These are phyloP conservation scores for Neohortaea acidophila DNA, from an alignment of 495 filamentous ascomycete genomes.

Conservation along the genomic window DNA sequence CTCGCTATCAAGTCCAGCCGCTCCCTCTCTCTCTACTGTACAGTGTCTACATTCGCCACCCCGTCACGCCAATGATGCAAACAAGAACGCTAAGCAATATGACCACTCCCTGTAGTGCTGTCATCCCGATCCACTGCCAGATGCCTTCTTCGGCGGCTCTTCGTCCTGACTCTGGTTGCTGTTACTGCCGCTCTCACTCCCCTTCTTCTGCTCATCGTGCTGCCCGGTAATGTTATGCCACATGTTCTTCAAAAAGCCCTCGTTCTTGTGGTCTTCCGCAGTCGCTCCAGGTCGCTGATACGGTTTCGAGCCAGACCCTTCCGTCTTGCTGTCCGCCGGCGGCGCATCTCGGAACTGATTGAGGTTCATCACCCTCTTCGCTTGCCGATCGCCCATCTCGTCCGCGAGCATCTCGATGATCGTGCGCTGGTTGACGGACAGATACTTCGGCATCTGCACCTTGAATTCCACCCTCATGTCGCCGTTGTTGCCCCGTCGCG, in stretches of 20 bases:
- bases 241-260: slow-evolving; percentile 74
- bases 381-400: slow-evolving; percentile 79
- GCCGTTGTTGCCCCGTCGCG: slow-evolving; percentile 41
- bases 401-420: slow-evolving; percentile 91
- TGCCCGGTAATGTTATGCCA: slow-evolving; percentile 81
- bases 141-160: slow-evolving; percentile 42
- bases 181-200: slow-evolving; percentile 24
- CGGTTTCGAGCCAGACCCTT: background rate
- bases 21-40: background rate
- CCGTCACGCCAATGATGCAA: background rate
- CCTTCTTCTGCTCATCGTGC: slow-evolving; percentile 29
- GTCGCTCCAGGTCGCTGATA: background rate
- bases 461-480: slow-evolving; percentile 91
- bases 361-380: slow-evolving; percentile 79
- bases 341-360: slow-evolving; percentile 33
- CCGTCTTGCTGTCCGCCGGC: background rate
- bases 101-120: slow-evolving; percentile 1
- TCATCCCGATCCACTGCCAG: slow-evolving; percentile 34
- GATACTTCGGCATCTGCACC: slow-evolving; percentile 84
- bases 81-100: slow-evolving; percentile 1
- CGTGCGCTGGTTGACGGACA: slow-evolving; percentile 74
- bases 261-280: slow-evolving; percentile 45
- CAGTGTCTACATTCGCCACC: background rate
- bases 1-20: background rate
- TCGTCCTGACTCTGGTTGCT: slow-evolving; percentile 27